Base-by-base conservation (phyloP, 805 yeast species). In the baker's yeast (Saccharomyces cerevisiae) region DNA sequence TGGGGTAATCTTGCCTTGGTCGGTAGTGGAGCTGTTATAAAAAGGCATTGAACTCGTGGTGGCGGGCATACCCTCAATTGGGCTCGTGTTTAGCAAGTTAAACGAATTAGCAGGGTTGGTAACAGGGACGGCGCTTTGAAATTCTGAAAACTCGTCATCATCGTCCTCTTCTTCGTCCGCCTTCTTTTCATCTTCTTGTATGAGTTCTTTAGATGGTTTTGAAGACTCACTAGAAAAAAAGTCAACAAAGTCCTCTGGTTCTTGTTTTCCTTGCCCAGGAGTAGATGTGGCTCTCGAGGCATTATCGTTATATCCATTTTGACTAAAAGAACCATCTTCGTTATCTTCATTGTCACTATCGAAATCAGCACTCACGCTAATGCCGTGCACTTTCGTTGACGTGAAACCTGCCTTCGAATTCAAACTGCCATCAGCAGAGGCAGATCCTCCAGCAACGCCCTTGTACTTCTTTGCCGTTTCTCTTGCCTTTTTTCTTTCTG, bases 401-500 rank as follows among this genome's bases (percentile, higher is more conserved):
- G 51, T 57, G 52, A 61, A 60, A 13, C 71, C 70, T 1, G 70
- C 70, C 49, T 60, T 62, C 10, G 57, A 54, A n/a, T 55, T 50
- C 22, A 51, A 49, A 11, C 47, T 63, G 27, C 68, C 69, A 32
- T 61, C 63, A 26, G 70, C 72, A 47, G 70, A 64, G 5, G 73
- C 63, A 46, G 73, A 70, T 27, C 85, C 85, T 27, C 87, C 85
- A 8, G 91, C 82, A 36, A 87, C 85, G 51, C 91, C 96, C 48
- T 84, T 85, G 68, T 84, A 89, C 70, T 90, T 91, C 71, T 85
- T 83, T 36, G 89, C 79, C 60, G 89, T 87, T 17, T 84, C 86
- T 61, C 94, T 81, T n/a, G 97, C 90, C 77, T 87, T 89, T 71
- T 87, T 89, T 58, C 98, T 80, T 70, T 91, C 98, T 43, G 82